These are phyloP conservation scores for Mortierella sp. DNA, from an alignment of 371 early-diverging fungal genomes.

Conservation along the genomic window DNA sequence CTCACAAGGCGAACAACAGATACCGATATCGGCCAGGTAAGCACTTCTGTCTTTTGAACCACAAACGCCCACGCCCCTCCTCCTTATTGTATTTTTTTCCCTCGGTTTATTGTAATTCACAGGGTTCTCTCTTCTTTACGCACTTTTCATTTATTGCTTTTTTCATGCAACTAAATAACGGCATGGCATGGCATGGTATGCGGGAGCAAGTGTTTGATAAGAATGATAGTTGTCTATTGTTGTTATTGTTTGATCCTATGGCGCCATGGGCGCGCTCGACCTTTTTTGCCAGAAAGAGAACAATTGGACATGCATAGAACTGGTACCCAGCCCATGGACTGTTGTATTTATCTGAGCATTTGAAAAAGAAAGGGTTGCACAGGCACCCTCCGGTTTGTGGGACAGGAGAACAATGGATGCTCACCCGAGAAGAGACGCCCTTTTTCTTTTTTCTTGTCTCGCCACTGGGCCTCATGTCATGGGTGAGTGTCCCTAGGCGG, in stretches of 20 bases:
- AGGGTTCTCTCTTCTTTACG: neutral
- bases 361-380: neutral
- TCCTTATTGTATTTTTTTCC: neutral
- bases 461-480: neutral
- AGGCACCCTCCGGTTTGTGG: neutral
- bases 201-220: no score
- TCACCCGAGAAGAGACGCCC: neutral
- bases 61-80: neutral
- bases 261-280: neutral
- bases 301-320: neutral
- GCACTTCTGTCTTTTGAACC: neutral
- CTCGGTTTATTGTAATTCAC: neutral
- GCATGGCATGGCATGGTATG: neutral
- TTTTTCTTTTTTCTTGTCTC: neutral
- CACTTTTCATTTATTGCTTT: neutral
- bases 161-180: neutral
- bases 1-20: neutral
- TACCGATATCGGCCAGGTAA: neutral
- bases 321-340: neutral
- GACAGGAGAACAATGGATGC: neutral
- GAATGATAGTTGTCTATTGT: no score
- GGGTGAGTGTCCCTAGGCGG: neutral
- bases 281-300: neutral
- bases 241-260: no score
- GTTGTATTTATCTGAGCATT: neutral